These are phyloP conservation scores for Plicaturopsis crispa DNA, from an alignment of 768 basidiomycete genomes.

Conservation along the genomic window DNA sequence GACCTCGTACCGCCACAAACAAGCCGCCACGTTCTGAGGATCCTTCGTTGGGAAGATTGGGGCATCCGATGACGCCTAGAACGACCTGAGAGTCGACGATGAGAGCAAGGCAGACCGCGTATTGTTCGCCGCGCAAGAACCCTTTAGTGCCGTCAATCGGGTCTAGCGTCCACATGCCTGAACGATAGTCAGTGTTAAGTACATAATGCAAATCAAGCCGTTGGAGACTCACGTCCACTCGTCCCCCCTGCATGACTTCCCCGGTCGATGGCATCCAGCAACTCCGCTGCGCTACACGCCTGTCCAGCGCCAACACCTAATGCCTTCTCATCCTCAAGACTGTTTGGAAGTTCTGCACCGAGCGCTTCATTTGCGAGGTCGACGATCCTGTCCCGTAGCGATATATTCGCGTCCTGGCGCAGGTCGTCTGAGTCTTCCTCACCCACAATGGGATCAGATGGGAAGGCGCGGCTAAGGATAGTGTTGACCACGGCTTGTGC, in stretches of 20 bases:
- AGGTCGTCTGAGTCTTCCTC: constrained; percentile 90
- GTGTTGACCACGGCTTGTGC: constrained; percentile 89
- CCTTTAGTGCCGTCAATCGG: constrained; percentile 94
- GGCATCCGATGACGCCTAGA: constrained; percentile 87
- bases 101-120: constrained; percentile 85
- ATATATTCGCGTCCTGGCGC: constrained; percentile 34
- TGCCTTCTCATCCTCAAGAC: constrained; percentile 42
- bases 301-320: constrained; percentile 72
- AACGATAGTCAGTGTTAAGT: not conserved
- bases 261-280: constrained; percentile 83
- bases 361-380: constrained; percentile 79
- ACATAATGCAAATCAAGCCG: too few species aligned
- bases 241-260: constrained; percentile 70
- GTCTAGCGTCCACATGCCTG: constrained; percentile 84
- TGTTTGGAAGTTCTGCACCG: constrained; percentile 40
- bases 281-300: constrained; percentile 41
- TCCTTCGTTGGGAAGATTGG: constrained; percentile 69
- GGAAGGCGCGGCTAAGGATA: constrained; percentile 73
- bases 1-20: constrained; percentile 81
- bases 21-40: constrained; percentile 61
- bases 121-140: constrained; percentile 88
- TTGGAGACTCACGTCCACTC: constrained; percentile 67
- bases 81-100: constrained; percentile 73
- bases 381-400: constrained; percentile 60
- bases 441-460: constrained; percentile 82